These are phyloP conservation scores for Serendipita vermifera DNA, from an alignment of 768 basidiomycete genomes.

Conservation along the genomic window DNA sequence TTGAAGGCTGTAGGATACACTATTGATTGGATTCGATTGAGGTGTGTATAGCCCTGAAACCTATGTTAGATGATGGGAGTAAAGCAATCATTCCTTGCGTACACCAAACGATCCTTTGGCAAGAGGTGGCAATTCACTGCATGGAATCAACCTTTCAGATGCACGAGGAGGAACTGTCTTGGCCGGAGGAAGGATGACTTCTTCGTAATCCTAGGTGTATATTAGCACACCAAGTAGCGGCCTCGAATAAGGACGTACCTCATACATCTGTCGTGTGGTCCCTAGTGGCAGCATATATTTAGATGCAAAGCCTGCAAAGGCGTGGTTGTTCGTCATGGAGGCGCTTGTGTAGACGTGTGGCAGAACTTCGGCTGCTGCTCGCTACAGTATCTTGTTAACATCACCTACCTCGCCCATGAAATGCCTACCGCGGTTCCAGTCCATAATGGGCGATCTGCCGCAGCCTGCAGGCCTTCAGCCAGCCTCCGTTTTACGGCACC, in stretches of 20 bases:
- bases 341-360: conserved; percentile 84
- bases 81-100: conserved; percentile 17
- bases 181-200: conserved; percentile 80
- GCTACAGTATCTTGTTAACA: neutral
- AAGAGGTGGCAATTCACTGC: conserved; percentile 63
- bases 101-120: conserved; percentile 78
- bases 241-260: conserved; percentile 34
- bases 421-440: conserved; percentile 38
- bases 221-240: conserved; percentile 10
- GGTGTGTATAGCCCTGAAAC: conserved; percentile 60
- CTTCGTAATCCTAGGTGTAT: conserved; percentile 60
- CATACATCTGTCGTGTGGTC: conserved; percentile 50
- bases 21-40: conserved; percentile 93
- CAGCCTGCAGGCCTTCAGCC: conserved; percentile 44
- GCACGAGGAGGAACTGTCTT: conserved; percentile 57
- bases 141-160: conserved; percentile 55
- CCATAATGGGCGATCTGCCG: conserved; percentile 55
- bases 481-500: conserved; percentile 47
- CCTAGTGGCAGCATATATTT: conserved; percentile 76
- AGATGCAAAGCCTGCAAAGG: conserved; percentile 57
- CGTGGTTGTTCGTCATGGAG: conserved; percentile 41
- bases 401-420: neutral
- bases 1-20: conserved; percentile 85
- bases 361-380: conserved; percentile 36
- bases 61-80: neutral